Evolutionary conservation across 306 rosid species (phyloP), one percentile per base, ranked within the genome.

Genomic region (Pyrus betulifolia): DNA sequence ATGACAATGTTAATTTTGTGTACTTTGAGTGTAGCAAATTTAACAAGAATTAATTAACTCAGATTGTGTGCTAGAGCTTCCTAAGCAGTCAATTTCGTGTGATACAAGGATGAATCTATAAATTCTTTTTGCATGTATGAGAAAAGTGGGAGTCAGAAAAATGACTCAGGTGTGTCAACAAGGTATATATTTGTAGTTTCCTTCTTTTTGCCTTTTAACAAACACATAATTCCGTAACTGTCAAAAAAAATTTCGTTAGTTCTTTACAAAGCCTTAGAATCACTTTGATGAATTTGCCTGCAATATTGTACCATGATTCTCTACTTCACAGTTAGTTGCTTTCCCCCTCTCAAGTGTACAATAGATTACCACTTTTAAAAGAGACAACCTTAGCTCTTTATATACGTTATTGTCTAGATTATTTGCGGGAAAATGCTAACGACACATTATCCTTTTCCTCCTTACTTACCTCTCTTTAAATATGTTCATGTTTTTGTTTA

Each of bases 161-260:
- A 72, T 63, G 67, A 75, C 21, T 27, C 2, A 51, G 13, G 18
- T 58, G 63, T 59, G 71, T 51, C 76, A 57, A 66, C 44, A 61
- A 62, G 84, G 74, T 69, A 52, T 73, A 35, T 72, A 9, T 33
- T 7, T 72, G 23, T 61, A 22, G 76, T 35, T 64, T 38, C 84
- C 84, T 85, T 84, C 64, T 58, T 42, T 51, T 74, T 59, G 58
- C 72, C 87, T 81, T 84, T 89, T 82, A 71, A 8, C 78, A 44
- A 66, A 42, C 35, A 44, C 46, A 78, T 78, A 77, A 68, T 63
- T 66, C 74, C 86, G 74, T 70, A 89, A 91, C 91, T 71, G 90
- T 84, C 95, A 51, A 84, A 87, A 89, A 89, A 91, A 87, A 85
- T 79, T 80, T 83, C 80, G 91, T 84, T 89, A 85, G 57, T 75